These are phyloP conservation scores for Mychonastes homosphaera DNA, from an alignment of 139 green algal species.

Conservation along the genomic window DNA sequence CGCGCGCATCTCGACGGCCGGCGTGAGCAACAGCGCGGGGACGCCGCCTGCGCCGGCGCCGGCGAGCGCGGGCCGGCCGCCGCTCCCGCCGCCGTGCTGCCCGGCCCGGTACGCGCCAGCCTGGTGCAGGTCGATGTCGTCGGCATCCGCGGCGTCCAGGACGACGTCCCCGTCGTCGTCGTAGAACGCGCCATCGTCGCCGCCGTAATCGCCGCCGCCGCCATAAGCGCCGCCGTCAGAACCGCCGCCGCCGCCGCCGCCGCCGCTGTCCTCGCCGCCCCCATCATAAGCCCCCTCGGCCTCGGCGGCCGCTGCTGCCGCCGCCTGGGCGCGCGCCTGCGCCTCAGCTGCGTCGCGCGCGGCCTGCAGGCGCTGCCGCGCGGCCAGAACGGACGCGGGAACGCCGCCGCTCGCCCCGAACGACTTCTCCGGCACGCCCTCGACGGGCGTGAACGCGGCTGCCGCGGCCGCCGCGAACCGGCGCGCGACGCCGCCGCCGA, in stretches of 20 bases:
- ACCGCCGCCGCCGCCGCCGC: not conserved
- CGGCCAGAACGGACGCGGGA: too few species aligned
- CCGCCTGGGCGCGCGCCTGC: too few species aligned
- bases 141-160: not conserved
- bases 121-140: not conserved
- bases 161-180: not conserved
- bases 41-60: not conserved
- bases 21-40: too few species aligned
- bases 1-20: too few species aligned
- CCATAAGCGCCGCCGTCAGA: not conserved
- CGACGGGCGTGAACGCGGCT: not conserved
- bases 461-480: not conserved
- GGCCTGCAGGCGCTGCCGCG: too few species aligned
- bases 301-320: not conserved
- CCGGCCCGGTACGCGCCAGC: not conserved
- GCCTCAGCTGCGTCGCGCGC: too few species aligned
- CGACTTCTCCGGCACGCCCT: conserved; percentile 2
- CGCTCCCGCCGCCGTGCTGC: conserved; percentile 1
- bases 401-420: not conserved
- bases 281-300: not conserved
- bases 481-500: not conserved
- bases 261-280: not conserved
- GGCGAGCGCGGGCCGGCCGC: not conserved
- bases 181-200: conserved; percentile 5
- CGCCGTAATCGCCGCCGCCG: not conserved